Evolutionary conservation across 2,329 filamentous ascomycete genomes (phyloP).

Genomic region (Hymenoscyphus fraxineus): DNA sequence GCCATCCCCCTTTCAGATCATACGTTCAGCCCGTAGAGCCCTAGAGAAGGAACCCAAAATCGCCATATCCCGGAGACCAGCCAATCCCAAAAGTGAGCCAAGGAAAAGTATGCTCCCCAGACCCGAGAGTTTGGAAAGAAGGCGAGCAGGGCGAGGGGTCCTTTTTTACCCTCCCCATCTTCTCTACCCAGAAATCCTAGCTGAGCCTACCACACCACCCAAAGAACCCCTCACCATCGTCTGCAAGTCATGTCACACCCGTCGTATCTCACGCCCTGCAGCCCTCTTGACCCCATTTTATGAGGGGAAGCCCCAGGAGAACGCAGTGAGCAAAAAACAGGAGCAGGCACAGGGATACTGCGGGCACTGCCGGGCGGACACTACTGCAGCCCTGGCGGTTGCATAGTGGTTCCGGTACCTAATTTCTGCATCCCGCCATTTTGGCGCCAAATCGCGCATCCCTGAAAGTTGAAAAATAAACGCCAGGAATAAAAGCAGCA

Average conservation of each 20-base stretch:
- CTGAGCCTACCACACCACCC: background rate
- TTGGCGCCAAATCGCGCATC: background rate
- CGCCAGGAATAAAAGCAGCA: slow-evolving; percentile 13
- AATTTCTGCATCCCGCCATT: background rate
- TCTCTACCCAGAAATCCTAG: background rate
- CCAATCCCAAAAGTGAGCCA: background rate
- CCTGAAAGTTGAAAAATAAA: slow-evolving; percentile 5
- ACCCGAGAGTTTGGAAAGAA: background rate
- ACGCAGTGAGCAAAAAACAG: background rate
- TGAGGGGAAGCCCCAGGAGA: background rate
- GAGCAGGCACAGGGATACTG: background rate
- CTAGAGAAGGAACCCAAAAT: background rate
- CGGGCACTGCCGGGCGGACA: slow-evolving; percentile 2
- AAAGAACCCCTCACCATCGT: background rate
- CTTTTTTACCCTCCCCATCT: background rate
- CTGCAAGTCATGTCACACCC: slow-evolving; percentile 5
- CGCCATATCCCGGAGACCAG: background rate
- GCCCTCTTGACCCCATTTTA: background rate
- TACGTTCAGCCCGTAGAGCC: background rate
- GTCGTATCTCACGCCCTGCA: background rate
- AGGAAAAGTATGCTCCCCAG: background rate
- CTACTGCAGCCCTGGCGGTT: slow-evolving; percentile 15
- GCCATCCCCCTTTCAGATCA: background rate
- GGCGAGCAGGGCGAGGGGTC: background rate
- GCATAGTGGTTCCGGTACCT: background rate